These are phyloP conservation scores for Orbilia ellipsospora DNA, from an alignment of 2,329 filamentous ascomycete species.

Conservation along the genomic window DNA sequence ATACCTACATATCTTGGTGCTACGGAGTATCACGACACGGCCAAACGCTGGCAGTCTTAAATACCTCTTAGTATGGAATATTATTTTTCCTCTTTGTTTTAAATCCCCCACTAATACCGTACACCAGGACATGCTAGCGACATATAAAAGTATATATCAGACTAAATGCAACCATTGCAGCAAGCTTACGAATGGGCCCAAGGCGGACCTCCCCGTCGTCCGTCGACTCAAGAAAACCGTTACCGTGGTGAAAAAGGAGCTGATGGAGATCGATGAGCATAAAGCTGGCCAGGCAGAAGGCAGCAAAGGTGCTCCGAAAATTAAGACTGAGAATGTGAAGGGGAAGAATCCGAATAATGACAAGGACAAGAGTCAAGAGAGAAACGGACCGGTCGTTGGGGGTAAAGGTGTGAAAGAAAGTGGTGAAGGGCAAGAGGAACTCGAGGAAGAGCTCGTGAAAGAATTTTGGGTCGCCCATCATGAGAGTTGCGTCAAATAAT, in stretches of 20 bases:
- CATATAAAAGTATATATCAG: conserved; percentile 48
- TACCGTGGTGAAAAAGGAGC: conserved; percentile 44
- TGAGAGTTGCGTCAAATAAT: conserved; percentile 33
- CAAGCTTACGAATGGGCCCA: conserved; percentile 41
- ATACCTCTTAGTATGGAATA: conserved; percentile 37
- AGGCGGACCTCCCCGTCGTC: conserved; percentile 44
- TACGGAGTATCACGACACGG: conserved; percentile 44
- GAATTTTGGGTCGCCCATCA: conserved; percentile 50
- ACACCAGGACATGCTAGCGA: conserved; percentile 46
- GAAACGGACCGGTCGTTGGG: background rate
- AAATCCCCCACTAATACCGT: background rate
- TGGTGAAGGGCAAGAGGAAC: conserved; percentile 22
- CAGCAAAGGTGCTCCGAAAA: conserved; percentile 33
- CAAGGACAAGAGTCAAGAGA: conserved; percentile 10
- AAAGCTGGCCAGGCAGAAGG: background rate
- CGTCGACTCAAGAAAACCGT: conserved; percentile 42
- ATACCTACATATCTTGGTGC: conserved; percentile 42
- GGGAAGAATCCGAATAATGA: conserved; percentile 3
- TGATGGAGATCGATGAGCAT: conserved; percentile 16
- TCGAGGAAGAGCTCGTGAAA: conserved; percentile 40
- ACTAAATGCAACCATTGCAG: conserved; percentile 47
- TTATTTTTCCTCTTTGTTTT: too few relatives aligned
- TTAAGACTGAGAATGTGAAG: conserved; percentile 13
- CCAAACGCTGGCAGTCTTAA: conserved; percentile 51
- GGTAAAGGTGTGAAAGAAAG: conserved; percentile 12